Evolutionary conservation across 2,329 filamentous ascomycete genomes (phyloP).

Genomic region (Aspergillus awamori): DNA sequence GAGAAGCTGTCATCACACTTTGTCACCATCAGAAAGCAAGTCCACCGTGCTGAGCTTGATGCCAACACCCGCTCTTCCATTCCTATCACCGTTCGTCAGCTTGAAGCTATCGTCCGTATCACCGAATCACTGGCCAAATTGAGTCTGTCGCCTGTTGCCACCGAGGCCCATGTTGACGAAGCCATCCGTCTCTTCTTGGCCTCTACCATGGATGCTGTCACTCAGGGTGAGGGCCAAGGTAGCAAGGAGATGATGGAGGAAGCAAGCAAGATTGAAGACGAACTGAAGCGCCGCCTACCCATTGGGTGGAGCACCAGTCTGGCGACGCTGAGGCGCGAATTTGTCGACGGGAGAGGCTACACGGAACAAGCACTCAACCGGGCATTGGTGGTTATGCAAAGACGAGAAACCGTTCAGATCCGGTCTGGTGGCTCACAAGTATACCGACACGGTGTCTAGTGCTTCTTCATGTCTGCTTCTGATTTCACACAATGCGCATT

Average conservation of each 20-base stretch:
- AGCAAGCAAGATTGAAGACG: conserved; percentile 81
- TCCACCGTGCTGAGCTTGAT: conserved; percentile 86
- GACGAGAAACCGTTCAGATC: conserved; percentile 71
- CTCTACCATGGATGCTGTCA: conserved; percentile 96
- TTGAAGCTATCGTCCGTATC: conserved; percentile 96
- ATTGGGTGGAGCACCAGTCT: conserved; percentile 95
- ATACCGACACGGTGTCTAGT: conserved; percentile 50
- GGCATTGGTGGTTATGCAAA: conserved; percentile 81
- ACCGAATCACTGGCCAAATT: conserved; percentile 95
- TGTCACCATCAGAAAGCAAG: conserved; percentile 90
- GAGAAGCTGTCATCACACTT: conserved; percentile 98
- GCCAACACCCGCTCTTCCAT: conserved; percentile 90
- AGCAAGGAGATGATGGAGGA: conserved; percentile 91
- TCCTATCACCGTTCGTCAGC: conserved; percentile 94
- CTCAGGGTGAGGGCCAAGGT: conserved; percentile 80
- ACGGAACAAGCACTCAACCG: conserved; percentile 83
- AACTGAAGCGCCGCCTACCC: conserved; percentile 81
- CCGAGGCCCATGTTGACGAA: conserved; percentile 91
- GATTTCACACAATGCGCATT: conserved; percentile 12
- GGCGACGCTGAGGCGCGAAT: conserved; percentile 81
- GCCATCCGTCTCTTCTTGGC: conserved; percentile 95
- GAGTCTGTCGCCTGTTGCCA: conserved; percentile 80
- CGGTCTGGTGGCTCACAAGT: conserved; percentile 54
- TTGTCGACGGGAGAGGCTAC: conserved; percentile 89
- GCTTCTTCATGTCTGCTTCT: conserved; percentile 7